Base-by-base conservation (phyloP, 176 grass and related monocot species). In the Oryza longistaminata region DNA sequence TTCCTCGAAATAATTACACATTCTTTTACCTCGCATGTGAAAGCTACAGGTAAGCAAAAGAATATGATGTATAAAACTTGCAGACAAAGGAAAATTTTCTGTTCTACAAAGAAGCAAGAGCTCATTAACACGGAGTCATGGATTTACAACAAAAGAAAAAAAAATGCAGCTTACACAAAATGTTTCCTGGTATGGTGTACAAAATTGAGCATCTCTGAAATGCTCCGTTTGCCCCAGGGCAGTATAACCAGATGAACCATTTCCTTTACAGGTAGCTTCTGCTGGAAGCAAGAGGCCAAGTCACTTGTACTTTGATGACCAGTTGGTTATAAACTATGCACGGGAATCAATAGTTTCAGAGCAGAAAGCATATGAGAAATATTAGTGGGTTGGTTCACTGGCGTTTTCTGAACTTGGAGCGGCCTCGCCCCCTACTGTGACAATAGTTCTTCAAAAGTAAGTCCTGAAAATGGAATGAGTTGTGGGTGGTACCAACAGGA, bases 121-220 rank as follows among this genome's bases (percentile, higher is more conserved):
- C 9, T 48, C 80, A 27, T 50, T 71, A 44, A 22, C 29, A 83
- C 14, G 6, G 80, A 86, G 68, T 70, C 39, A 75, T 21, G 6
- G 75, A 87, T 83, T 71, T 91, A 87, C 89, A 75, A 2, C 55
- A 22, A 9, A 62, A 21, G n/a, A 74, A 45, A 65, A 37, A 49
- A 87, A 70, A 58, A 87, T 21, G 10, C 74, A 50, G 69, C 64
- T 83, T 73, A 62, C 60, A 17, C 46, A 61, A 68, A 80, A 83
- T 73, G 6, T 73, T 68, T 39, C 74, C 26, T 29, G 44, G 61
- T 73, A 78, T 11, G 81, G 34, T 43, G 4, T 68, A 83, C 64
- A 83, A 79, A 87, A 68, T 69, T 21, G 48, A 80, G 69, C 74
- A 8, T 46, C 31, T 75, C 80, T 64, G 69, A 86, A 86, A 78